These are phyloP conservation scores for Afroboletus lepidellus DNA, from an alignment of 1,284 basidiomycete genomes.

Conservation along the genomic window DNA sequence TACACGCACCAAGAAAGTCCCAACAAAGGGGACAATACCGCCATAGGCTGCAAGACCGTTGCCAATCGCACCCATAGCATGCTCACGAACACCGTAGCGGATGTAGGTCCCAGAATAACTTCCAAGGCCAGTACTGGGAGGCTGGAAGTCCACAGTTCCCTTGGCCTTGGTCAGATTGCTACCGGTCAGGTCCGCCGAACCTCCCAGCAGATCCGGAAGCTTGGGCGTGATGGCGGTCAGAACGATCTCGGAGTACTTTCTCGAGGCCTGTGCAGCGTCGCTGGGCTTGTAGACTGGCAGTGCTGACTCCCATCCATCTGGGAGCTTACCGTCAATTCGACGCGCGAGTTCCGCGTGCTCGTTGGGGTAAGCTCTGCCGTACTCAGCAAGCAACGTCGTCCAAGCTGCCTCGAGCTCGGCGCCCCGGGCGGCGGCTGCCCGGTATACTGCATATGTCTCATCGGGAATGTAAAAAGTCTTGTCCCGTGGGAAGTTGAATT, in stretches of 20 bases:
- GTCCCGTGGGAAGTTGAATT: constrained; percentile 82
- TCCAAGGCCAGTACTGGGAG: constrained; percentile 81
- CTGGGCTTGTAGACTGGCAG: constrained; percentile 82
- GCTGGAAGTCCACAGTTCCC: constrained; percentile 88
- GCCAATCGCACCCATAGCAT: constrained; percentile 94
- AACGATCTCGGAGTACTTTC: constrained; percentile 91
- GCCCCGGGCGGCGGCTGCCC: constrained; percentile 67
- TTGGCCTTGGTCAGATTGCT: constrained; percentile 90
- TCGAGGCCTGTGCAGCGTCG: constrained; percentile 85
- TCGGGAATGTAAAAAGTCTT: constrained; percentile 80
- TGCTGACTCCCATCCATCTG: constrained; percentile 82
- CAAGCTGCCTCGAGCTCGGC: constrained; percentile 75
- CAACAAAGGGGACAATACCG: constrained; percentile 81
- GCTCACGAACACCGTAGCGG: constrained; percentile 96
- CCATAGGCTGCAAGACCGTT: constrained; percentile 89
- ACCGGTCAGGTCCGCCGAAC: constrained; percentile 91
- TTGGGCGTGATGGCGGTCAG: constrained; percentile 73
- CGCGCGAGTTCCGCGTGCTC: constrained; percentile 87
- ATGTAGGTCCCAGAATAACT: constrained; percentile 88
- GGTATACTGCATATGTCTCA: constrained; percentile 73
- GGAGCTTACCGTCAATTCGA: constrained; percentile 82
- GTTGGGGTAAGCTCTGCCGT: constrained; percentile 76
- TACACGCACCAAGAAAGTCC: constrained; percentile 75
- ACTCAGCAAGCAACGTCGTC: constrained; percentile 70
- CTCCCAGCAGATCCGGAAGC: constrained; percentile 85